These are phyloP conservation scores for Fusarium sp. DNA, from an alignment of 2,329 filamentous ascomycete genomes.

Conservation along the genomic window DNA sequence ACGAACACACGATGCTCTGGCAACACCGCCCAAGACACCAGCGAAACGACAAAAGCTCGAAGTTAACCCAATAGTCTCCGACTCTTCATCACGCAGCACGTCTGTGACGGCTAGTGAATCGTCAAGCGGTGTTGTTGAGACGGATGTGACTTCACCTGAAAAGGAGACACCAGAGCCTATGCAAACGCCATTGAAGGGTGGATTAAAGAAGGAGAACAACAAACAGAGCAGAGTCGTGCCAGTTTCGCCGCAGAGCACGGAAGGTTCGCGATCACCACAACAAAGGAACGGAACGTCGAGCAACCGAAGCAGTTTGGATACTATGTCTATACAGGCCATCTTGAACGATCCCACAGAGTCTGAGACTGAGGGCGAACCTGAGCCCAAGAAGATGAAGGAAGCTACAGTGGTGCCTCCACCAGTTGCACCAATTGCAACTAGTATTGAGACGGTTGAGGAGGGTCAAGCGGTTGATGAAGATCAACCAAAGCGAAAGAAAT, in stretches of 20 bases:
- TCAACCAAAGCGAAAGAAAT: conserved; percentile 51
- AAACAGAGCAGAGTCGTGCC: conserved; percentile 38
- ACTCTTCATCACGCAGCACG: conserved; percentile 54
- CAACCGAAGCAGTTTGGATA: conserved; percentile 34
- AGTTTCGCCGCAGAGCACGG: conserved; percentile 51
- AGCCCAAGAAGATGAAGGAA: conserved; percentile 28
- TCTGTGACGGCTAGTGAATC: conserved; percentile 51
- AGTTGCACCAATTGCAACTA: conserved; percentile 38
- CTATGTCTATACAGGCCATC: conserved; percentile 53
- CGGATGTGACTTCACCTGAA: conserved; percentile 64
- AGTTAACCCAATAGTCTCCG: conserved; percentile 45
- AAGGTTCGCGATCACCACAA: conserved; percentile 46
- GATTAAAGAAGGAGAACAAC: conserved; percentile 20
- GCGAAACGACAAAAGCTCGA: conserved; percentile 62
- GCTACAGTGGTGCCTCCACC: conserved; percentile 21
- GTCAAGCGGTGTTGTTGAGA: conserved; percentile 50
- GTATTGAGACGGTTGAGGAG: conserved; percentile 43
- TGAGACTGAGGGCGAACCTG: conserved; percentile 31
- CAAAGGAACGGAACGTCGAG: conserved; percentile 25
- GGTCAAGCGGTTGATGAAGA: conserved; percentile 36
- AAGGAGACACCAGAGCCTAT: conserved; percentile 59
- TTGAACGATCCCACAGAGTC: conserved; percentile 47
- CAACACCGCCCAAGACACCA: conserved; percentile 68
- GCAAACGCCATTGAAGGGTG: conserved; percentile 45
- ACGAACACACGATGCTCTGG: conserved; percentile 58